Base-by-base conservation (phyloP, 208 protist genomes). In the Naegleria gruberi region DNA sequence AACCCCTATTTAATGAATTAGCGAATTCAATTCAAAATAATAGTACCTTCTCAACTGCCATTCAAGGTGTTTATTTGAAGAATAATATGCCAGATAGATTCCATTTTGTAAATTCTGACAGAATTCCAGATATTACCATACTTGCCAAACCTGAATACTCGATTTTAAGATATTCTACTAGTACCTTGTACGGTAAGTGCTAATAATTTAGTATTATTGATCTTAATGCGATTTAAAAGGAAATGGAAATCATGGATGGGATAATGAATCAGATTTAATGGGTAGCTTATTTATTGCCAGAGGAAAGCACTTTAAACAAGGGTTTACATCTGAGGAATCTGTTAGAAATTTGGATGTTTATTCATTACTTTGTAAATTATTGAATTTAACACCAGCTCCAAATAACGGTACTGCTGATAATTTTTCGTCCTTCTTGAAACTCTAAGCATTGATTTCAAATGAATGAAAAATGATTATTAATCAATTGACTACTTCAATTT, bases 161-260 rank as follows among this genome's bases (percentile, higher is more conserved):
- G 2, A 42, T 82, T 34, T 82, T 82, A 30, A 82, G 74, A 82
- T 43, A 8, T 15, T 43, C 34, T 3, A 41, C 34, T 10, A 82
- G 74, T 82, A 40, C 12, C 2, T 65, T 43, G 30, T 47, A 26
- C 30, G 19, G n/a, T n/a, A n/a, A n/a, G n/a, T n/a, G n/a, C n/a
- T n/a, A n/a, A n/a, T n/a, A n/a, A n/a, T n/a, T n/a, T n/a, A n/a
- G n/a, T n/a, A n/a, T n/a, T n/a, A n/a, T n/a, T n/a, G n/a, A n/a
- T n/a, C n/a, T n/a, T n/a, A n/a, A n/a, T n/a, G n/a, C n/a, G n/a
- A n/a, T n/a, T n/a, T n/a, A n/a, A n/a, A n/a, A n/a, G n/a, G 15
- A 26, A 86, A 86, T 34, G 82, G 82, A 42, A 37, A 86, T 86
- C 82, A 86, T 86, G 82, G 82, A 4, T 86, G n/a, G 17, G 43